Evolutionary conservation across 2,329 filamentous ascomycete species (phyloP).

Genomic region (Amphichorda felina): DNA sequence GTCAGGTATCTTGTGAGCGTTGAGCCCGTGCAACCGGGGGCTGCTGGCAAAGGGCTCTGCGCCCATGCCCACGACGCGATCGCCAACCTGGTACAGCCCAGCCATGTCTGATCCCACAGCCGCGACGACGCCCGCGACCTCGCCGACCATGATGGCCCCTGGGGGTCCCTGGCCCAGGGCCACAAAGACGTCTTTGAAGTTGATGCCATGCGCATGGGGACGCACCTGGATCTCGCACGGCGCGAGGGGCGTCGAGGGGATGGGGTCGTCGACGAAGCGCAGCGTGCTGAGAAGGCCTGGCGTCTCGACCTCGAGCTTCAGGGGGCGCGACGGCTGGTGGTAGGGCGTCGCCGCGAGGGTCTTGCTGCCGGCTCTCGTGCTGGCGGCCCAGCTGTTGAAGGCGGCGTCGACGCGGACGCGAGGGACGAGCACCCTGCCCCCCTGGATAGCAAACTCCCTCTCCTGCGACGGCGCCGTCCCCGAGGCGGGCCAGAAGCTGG

Average conservation of each 20-base stretch:
- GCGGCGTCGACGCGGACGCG: background rate
- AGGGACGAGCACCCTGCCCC: conserved; percentile 5
- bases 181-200: conserved; percentile 21
- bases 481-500: background rate
- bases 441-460: conserved; percentile 6
- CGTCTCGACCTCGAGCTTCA: conserved; percentile 1
- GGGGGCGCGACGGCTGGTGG: background rate
- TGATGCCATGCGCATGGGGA: conserved; percentile 17
- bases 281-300: conserved; percentile 3
- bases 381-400: conserved; percentile 1
- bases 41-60: conserved; percentile 13
- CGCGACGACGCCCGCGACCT: conserved; percentile 15
- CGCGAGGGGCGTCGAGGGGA: background rate
- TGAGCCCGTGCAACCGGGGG: conserved; percentile 9
- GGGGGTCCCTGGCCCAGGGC: conserved; percentile 12
- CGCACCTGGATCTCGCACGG: conserved; percentile 19
- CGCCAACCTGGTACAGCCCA: conserved; percentile 14
- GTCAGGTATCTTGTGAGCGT: conserved; percentile 18
- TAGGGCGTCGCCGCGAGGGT: background rate
- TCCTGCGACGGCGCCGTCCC: conserved; percentile 2
- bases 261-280: conserved; percentile 4
- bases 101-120: conserved; percentile 11
- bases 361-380: background rate
- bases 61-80: conserved; percentile 16
- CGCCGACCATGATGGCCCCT: conserved; percentile 6